These are phyloP conservation scores for Camelina sativa DNA, from an alignment of 345 rosid genomes.

Conservation along the genomic window DNA sequence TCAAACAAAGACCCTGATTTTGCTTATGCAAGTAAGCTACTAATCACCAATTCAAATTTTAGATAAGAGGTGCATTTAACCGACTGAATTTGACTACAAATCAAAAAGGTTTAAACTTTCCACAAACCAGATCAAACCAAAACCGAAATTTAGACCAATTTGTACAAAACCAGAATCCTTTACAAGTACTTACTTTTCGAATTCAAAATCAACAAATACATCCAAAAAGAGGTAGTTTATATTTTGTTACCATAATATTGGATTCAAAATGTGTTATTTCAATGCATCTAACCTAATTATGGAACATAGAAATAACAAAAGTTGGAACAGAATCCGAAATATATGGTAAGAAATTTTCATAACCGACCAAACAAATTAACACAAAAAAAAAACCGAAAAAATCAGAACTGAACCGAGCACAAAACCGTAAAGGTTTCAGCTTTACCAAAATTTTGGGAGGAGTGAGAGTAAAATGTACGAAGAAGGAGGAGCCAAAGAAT, in stretches of 20 bases:
- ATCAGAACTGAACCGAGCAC: conserved; percentile 18
- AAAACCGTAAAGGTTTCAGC: conserved; percentile 32
- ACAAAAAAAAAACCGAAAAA: background rate
- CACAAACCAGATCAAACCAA: conserved; percentile 20
- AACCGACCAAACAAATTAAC: conserved; percentile 13
- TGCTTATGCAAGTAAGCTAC: background rate
- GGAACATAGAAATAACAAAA: no score
- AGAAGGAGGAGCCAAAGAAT: conserved; percentile 31
- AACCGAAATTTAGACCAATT: background rate
- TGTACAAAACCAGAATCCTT: background rate
- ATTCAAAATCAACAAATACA: background rate
- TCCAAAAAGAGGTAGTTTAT: background rate
- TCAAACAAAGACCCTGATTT: background rate
- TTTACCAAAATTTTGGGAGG: conserved; percentile 27
- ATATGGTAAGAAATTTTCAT: background rate
- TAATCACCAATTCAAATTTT: no score
- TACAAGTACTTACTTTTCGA: background rate
- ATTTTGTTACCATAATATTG: background rate
- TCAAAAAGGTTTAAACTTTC: background rate
- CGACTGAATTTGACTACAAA: background rate
- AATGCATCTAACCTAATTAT: background rate
- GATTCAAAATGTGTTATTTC: background rate
- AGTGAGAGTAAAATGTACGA: background rate
- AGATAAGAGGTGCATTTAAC: no score
- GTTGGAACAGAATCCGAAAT: background rate